These are phyloP conservation scores for Solanum hybrid DNA, from an alignment of 305 asterid species.

Conservation along the genomic window DNA sequence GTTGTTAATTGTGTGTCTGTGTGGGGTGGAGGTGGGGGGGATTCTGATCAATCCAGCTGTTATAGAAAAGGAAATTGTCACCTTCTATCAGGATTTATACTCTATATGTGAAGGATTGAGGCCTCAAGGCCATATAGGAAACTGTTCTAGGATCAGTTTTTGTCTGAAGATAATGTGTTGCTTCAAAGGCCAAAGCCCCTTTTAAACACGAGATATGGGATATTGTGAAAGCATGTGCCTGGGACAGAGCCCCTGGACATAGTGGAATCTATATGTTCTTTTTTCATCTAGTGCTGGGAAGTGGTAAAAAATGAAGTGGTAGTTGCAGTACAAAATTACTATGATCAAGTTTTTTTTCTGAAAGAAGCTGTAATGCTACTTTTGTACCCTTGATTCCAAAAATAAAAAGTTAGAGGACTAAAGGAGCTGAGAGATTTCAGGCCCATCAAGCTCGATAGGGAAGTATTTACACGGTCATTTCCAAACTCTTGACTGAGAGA, in stretches of 20 bases:
- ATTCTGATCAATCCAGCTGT: not conserved
- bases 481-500: not conserved
- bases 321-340: not conserved
- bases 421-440: not conserved
- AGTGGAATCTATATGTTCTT: not conserved
- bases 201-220: not conserved
- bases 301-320: not conserved
- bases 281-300: not conserved
- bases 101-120: not conserved
- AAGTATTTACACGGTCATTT: not conserved
- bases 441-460: not conserved
- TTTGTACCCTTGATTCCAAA: not conserved
- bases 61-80: not conserved
- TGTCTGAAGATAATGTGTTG: not conserved
- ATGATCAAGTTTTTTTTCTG: not conserved
- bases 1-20: not conserved
- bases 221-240: not conserved
- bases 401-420: not conserved
- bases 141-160: not conserved
- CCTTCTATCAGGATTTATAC: not conserved
- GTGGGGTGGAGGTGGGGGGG: not conserved
- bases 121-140: not conserved
- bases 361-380: not conserved
- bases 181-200: not conserved
- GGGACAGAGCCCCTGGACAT: not conserved